Percentiles rank a stretch among this genome's conserved stretches.
These are phyloP conservation scores for Hyparrhenia diplandra DNA, from an alignment of 176 grass and related monocot species.

Conservation along the genomic window DNA sequence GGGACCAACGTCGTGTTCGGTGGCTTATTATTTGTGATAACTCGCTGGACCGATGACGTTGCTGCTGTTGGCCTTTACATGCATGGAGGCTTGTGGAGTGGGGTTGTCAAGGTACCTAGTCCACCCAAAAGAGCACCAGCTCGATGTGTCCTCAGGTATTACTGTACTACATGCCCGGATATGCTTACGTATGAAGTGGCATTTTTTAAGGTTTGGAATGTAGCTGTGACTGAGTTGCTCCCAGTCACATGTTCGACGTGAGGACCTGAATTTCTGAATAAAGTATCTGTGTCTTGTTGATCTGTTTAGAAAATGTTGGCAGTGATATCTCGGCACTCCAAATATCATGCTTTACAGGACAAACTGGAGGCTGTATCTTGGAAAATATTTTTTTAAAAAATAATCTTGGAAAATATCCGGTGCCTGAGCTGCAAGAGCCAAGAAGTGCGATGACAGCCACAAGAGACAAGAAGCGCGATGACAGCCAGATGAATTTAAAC, in stretches of 20 bases:
- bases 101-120: conserved; percentile 1
- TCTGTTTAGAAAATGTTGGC: background rate
- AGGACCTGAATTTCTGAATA: background rate
- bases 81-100: conserved; percentile 26
- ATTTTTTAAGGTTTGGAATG: background rate
- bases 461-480: background rate
- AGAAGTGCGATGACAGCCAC: background rate
- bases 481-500: background rate
- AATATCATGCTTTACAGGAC: background rate
- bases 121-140: background rate
- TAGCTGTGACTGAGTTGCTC: conserved; percentile 1
- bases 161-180: background rate
- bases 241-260: conserved; percentile 31
- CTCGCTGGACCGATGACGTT: background rate
- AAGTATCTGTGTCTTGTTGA: background rate
- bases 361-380: background rate
- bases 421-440: background rate
- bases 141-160: background rate
- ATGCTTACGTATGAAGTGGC: background rate
- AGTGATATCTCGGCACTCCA: conserved; percentile 4
- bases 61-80: background rate
- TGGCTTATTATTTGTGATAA: background rate
- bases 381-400: no score
- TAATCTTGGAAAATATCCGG: no score
- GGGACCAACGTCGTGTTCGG: conserved; percentile 20